Conservation (phyloP, 345 rosid species). For the Syzygium grande region DNA sequence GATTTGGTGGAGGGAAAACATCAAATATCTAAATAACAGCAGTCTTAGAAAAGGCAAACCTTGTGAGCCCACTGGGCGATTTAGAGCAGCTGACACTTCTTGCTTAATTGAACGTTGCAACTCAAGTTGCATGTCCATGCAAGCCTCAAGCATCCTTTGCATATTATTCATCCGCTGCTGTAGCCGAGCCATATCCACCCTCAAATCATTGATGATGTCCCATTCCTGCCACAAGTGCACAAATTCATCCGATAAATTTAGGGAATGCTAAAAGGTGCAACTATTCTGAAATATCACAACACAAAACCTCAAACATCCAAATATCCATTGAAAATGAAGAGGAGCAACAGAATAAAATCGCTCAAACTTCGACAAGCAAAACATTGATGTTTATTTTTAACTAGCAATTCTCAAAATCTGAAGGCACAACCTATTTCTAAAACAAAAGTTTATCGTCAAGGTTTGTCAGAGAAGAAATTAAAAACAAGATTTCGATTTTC, state of each 20-base stretch:
- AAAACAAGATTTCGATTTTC: not conserved
- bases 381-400: not conserved
- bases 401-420: not conserved
- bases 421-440: not conserved
- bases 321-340: not conserved
- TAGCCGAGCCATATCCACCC: constrained; percentile 86
- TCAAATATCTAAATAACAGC: not conserved
- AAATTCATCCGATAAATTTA: not conserved
- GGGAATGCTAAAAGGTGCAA: not conserved
- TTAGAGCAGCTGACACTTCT: constrained; percentile 84
- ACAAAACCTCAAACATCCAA: not conserved
- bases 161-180: constrained; percentile 92
- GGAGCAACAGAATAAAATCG: not conserved
- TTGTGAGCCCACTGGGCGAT: constrained; percentile 44
- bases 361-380: not conserved
- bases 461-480: not conserved
- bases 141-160: constrained; percentile 88
- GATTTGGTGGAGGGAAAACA: not conserved
- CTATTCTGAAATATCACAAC: not conserved
- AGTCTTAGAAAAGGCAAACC: constrained; percentile 23
- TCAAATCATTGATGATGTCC: constrained; percentile 71
- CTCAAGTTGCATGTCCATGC: constrained; percentile 99
- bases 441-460: not conserved
- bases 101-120: constrained; percentile 85
- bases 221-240: constrained; percentile 52